A percentile compares a stretch with the other conserved stretches of the same genome.
Evolutionary conservation across 108 stramenopile species (phyloP).

Genomic region (Cyclostephanos invisitatus): DNA sequence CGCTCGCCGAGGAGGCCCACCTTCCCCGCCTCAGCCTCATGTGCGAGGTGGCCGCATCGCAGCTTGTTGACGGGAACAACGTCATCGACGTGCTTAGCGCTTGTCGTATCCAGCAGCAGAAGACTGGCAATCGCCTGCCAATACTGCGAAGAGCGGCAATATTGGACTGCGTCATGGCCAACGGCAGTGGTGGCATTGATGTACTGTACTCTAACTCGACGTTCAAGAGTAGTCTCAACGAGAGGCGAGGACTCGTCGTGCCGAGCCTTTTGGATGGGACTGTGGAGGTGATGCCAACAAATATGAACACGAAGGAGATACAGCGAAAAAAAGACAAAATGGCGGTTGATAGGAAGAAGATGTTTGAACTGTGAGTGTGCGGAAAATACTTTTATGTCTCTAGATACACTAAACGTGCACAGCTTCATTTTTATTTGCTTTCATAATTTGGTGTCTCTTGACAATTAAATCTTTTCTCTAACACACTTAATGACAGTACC

Average conservation of each 20-base stretch:
- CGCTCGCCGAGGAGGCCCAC: conserved; percentile 77
- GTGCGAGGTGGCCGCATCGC: conserved; percentile 84
- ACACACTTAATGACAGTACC: background rate
- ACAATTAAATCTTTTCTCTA: background rate
- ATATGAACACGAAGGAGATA: conserved; percentile 30
- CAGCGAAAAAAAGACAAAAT: conserved; percentile 45
- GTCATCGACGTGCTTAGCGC: conserved; percentile 68
- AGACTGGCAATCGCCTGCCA: conserved; percentile 68
- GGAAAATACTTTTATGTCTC: background rate
- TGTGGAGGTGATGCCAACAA: conserved; percentile 53
- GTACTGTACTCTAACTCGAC: conserved; percentile 45
- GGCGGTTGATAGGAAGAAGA: conserved; percentile 14
- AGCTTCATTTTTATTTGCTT: background rate
- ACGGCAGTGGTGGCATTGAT: conserved; percentile 51
- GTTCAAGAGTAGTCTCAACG: conserved; percentile 57
- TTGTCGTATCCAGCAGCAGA: conserved; percentile 56
- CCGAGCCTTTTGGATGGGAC: conserved; percentile 70
- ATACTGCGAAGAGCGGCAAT: conserved; percentile 76
- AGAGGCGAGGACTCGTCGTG: conserved; percentile 50
- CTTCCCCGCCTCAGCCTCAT: conserved; percentile 78
- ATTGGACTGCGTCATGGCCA: conserved; percentile 56
- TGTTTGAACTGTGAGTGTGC: conserved; percentile 19
- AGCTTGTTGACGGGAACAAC: conserved; percentile 56
- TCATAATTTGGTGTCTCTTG: background rate
- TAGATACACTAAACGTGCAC: background rate